Evolutionary conservation across 257 asterid genomes (phyloP).

Genomic region (Solanum pimpinellifolium): DNA sequence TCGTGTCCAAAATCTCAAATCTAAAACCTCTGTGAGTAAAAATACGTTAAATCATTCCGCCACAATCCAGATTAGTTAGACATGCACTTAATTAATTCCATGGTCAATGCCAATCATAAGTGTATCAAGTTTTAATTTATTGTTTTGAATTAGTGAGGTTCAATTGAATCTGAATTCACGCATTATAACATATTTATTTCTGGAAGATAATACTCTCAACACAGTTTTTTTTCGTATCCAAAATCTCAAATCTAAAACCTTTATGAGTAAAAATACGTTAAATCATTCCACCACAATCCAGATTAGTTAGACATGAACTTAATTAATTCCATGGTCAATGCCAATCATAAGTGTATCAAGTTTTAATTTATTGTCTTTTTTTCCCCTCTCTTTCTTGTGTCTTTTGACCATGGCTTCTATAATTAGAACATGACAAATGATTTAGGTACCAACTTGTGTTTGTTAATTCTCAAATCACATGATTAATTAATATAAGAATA

Average conservation of each 20-base stretch:
- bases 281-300: neutral
- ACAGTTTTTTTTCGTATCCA: neutral
- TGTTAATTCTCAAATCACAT: neutral
- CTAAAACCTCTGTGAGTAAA: neutral
- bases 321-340: neutral
- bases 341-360: constrained; percentile 1
- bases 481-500: neutral
- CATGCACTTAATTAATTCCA: neutral
- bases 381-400: neutral
- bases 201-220: rapidly evolving
- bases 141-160: neutral
- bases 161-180: neutral
- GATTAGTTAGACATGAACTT: neutral
- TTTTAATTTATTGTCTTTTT: neutral
- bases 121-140: neutral
- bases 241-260: neutral
- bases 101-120: constrained; percentile 2
- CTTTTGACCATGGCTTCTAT: neutral
- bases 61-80: neutral
- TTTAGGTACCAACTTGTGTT: neutral
- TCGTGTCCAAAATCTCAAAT: neutral
- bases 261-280: neutral
- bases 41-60: neutral
- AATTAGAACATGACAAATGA: neutral
- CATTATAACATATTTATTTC: neutral